phyloP scores from a whole-genome alignment of 129 eudicot species.

The Ambrosia artemisiifolia region DNA sequence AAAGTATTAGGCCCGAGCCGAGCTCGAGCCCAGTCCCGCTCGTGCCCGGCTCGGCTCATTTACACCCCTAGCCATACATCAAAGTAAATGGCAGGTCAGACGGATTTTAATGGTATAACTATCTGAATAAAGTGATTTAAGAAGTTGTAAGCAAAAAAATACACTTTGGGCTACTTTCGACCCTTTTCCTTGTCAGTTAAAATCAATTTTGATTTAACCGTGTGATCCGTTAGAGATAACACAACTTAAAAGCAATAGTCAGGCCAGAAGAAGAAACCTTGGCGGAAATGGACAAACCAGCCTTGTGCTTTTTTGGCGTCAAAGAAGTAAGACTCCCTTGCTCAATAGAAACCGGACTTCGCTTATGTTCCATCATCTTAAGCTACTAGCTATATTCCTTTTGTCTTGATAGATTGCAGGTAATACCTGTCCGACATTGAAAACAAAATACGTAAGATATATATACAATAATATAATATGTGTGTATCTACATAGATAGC shows the following conservation, averaged over 20 bases:
- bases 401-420: slow-evolving; percentile 14
- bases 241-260: background rate
- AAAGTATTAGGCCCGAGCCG: too few relatives aligned
- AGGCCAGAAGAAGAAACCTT: slow-evolving; percentile 41
- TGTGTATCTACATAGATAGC: background rate
- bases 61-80: background rate
- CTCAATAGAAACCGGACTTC: slow-evolving; percentile 63
- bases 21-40: too few relatives aligned
- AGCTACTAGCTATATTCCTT: slow-evolving; percentile 7
- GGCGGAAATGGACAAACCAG: slow-evolving; percentile 63
- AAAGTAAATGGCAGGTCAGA: background rate
- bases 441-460: background rate
- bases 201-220: background rate
- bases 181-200: background rate
- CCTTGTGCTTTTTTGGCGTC: slow-evolving; percentile 63
- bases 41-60: too few relatives aligned
- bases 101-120: background rate
- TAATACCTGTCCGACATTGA: slow-evolving; percentile 8
- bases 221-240: background rate
- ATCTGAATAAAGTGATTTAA: background rate
- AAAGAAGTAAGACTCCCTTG: slow-evolving; percentile 56
- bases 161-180: background rate
- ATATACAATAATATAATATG: background rate
- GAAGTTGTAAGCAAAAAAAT: background rate
- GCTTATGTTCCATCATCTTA: slow-evolving; percentile 75